Evolutionary conservation across 2,329 filamentous ascomycete species (phyloP).

Genomic region (Orbilia oligospora): DNA sequence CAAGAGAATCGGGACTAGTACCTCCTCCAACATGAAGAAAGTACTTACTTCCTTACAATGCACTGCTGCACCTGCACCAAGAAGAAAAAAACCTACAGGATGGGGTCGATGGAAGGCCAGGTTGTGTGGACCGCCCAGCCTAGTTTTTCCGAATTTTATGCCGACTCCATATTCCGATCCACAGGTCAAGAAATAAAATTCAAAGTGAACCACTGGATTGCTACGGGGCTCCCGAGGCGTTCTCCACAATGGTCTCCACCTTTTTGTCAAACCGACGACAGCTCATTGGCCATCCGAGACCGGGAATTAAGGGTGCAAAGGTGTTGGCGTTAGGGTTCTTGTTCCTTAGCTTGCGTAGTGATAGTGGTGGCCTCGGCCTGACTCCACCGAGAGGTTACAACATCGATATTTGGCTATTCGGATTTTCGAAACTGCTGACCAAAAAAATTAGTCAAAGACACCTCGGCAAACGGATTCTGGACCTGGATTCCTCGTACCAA

Average conservation of each 20-base stretch:
- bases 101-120: conserved; percentile 21
- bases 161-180: conserved; percentile 48
- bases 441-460: conserved; percentile 24
- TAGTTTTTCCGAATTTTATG: conserved; percentile 46
- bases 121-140: conserved; percentile 27
- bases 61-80: no score
- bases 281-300: conserved; percentile 1
- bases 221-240: conserved; percentile 59
- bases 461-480: conserved; percentile 10
- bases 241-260: conserved; percentile 45
- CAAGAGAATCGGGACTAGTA: conserved; percentile 27
- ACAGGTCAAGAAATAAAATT: conserved; percentile 53
- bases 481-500: conserved; percentile 35
- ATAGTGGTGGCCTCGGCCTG: conserved; percentile 27
- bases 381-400: conserved; percentile 30
- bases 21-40: neutral
- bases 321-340: conserved; percentile 14
- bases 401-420: conserved; percentile 50
- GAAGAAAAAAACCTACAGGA: neutral
- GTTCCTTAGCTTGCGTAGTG: no score
- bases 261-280: conserved; percentile 24
- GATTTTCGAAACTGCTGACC: conserved; percentile 13
- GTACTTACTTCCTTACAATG: no score
- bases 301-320: conserved; percentile 13
- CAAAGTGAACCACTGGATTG: conserved; percentile 53